phyloP scores from a whole-genome alignment of 2,329 filamentous ascomycete species.

The Alternaria metachromatica region DNA sequence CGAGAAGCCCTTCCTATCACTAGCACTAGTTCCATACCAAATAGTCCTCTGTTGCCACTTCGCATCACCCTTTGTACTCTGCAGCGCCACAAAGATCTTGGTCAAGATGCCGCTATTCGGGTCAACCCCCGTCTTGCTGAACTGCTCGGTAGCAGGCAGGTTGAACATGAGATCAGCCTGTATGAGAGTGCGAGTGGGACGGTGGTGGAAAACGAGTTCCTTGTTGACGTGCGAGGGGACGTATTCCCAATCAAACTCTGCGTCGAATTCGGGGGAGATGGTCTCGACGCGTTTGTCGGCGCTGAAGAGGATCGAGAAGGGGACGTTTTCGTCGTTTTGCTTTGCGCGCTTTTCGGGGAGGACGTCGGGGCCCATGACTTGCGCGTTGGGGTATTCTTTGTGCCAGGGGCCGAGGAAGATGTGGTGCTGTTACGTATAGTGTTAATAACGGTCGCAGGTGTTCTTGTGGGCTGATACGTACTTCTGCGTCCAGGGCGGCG shows the following conservation, averaged over 20 bases:
- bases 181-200: constrained; percentile 78
- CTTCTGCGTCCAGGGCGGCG: constrained; percentile 81
- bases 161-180: constrained; percentile 94
- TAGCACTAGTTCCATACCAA: constrained; percentile 74
- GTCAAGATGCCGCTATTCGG: constrained; percentile 65
- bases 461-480: constrained; percentile 9
- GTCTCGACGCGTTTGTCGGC: constrained; percentile 48
- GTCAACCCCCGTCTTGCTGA: constrained; percentile 60
- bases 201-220: constrained; percentile 87
- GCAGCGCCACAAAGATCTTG: constrained; percentile 63
- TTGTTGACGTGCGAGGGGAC: constrained; percentile 81
- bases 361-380: constrained; percentile 81
- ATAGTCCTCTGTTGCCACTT: constrained; percentile 76
- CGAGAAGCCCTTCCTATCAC: constrained; percentile 72
- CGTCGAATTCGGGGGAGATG: constrained; percentile 80
- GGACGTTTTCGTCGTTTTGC: constrained; percentile 63
- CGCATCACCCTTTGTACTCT: constrained; percentile 66
- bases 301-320: constrained; percentile 70
- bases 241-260: constrained; percentile 84
- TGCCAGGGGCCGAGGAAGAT: constrained; percentile 90
- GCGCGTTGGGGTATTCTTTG: constrained; percentile 76
- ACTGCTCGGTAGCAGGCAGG: constrained; percentile 86
- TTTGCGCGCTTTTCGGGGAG: constrained; percentile 81
- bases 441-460: too few species aligned
- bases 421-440: constrained; percentile 69